Evolutionary conservation across 305 asterid species (phyloP), one percentile per base, ranked within the genome.

Genomic region (Coffea humblotiana): DNA sequence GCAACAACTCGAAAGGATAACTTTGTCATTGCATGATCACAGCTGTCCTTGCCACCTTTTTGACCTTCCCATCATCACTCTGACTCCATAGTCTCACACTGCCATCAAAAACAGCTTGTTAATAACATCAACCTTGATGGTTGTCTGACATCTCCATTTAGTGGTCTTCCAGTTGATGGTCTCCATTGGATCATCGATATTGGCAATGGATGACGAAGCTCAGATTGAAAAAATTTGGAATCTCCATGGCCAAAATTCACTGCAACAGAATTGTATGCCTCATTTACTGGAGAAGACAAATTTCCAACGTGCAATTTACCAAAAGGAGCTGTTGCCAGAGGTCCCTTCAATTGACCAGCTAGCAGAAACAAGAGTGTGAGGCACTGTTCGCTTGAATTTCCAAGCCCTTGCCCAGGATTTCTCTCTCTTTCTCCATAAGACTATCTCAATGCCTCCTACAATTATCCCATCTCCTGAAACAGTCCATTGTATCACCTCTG

Each of bases 81-180:
- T 94, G 97, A 86, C 94, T 91, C 99, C 99, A 96, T 81, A 96
- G 87, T 89, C 98, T 92, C 76, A 89, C 96, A 84, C 94, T 83
- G 77, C 99, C 99, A 87, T 96, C 99, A 35, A 91, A 91, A 75
- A 78, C 97, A 91, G 89, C 98, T 89, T 45, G 97, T 92, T 89
- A 92, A 86, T 87, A 96, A 89, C 86, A 91, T 90, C 49, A 88
- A 82, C 84, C 96, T 92, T 77, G 77, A 84, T 40, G 88, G 85
- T 77, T 83, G 88, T 69, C 85, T 82, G 75, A 77, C 87, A 79
- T 85, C 90, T 84, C 85, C 90, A 63, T 65, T 87, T 51, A 90
- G 83, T 82, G 87, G 90, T 83, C 86, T 90, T 82, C 91, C 88
- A 61, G 88, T 86, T 80, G 87, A 87, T 29, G 99, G 99, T 85